Evolutionary conservation across 768 basidiomycete genomes (phyloP), one percentile per base, ranked within the genome.

Genomic region (Fistulinella prunicolor): DNA sequence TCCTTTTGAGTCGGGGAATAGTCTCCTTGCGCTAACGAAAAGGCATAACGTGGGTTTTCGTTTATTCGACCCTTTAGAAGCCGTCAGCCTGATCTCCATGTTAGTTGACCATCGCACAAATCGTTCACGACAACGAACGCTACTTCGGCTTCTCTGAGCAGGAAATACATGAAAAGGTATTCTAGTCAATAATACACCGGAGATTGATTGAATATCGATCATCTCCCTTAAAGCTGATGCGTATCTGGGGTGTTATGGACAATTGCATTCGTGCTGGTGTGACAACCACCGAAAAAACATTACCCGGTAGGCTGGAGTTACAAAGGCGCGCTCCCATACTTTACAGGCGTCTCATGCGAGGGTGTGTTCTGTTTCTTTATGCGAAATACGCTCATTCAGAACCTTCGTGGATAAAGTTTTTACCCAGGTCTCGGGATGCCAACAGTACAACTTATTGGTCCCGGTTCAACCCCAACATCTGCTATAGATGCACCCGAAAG

Each of bases 201-300:
- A 19, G 9, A 38, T 42, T 3, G 16, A 41, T 22, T 9, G 12
- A 21, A 45, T 34, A 17, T 38, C 20, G 10, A 47, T 28, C 9
- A 19, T 9, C 19, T 32, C 13, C 39, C 45, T 49, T 38, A 19
- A 42, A 71, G 72, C 76, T 90, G 55, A 79, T 82, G 76, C 79
- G 80, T 22, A 92, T 94, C 39, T 95, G 93, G 93, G 61, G 72
- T 45, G 90, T 93, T 5, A 96, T 96, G 94, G 92, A 95, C 61
- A 81, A 85, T 47, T 94, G 90, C 64, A 97, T 96, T 51, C 85
- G 75, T 22, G 77, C 79, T 2, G 94, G 94, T 17, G 93, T 97
- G 9, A 85, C 89, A 3, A 77, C 90, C 1, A 73, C 79, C 3
- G 86, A 94, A 56, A 74, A 75, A 37, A 82, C 79, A n/a, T 77